Percentiles rank a stretch among this genome's conserved stretches.
Conservation (phyloP, 345 rosid species). For the Murraya paniculata region DNA sequence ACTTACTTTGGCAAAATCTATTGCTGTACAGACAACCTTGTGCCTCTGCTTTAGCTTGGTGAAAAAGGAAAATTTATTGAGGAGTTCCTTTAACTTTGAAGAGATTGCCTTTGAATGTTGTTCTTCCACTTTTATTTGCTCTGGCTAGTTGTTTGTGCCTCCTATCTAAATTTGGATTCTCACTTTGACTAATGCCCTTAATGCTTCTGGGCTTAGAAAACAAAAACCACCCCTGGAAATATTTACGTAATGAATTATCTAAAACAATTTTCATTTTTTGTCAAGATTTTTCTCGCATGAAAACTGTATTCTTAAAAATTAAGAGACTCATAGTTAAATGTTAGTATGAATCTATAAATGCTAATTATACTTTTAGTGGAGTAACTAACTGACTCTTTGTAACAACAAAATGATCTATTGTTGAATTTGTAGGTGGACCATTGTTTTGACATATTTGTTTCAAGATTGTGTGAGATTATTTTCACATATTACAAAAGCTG, state of each 20-base stretch:
- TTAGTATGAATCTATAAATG: neutral
- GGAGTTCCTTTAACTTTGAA: neutral
- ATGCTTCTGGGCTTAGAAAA: neutral
- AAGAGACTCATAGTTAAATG: neutral
- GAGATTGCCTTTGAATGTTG: neutral
- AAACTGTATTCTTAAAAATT: neutral
- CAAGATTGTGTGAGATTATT: constrained; percentile 75
- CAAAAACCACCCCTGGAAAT: neutral
- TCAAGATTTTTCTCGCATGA: neutral
- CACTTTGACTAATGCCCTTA: neutral
- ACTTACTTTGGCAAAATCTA: neutral
- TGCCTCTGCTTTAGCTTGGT: neutral
- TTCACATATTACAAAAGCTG: constrained; percentile 97
- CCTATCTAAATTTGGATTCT: neutral
- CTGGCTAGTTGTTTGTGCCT: neutral
- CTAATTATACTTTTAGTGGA: neutral
- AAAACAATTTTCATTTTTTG: neutral
- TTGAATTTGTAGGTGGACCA: constrained; percentile 75
- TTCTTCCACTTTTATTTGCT: neutral
- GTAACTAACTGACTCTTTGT: too few species aligned
- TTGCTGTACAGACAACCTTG: neutral
- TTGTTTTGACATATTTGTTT: constrained; percentile 92
- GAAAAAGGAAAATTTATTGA: neutral
- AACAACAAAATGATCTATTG: constrained; percentile 5
- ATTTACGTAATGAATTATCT: neutral